Percentiles rank a stretch among this genome's conserved stretches.
Conservation (phyloP, 2,329 filamentous ascomycete species). For the Emmonsia crescens region DNA sequence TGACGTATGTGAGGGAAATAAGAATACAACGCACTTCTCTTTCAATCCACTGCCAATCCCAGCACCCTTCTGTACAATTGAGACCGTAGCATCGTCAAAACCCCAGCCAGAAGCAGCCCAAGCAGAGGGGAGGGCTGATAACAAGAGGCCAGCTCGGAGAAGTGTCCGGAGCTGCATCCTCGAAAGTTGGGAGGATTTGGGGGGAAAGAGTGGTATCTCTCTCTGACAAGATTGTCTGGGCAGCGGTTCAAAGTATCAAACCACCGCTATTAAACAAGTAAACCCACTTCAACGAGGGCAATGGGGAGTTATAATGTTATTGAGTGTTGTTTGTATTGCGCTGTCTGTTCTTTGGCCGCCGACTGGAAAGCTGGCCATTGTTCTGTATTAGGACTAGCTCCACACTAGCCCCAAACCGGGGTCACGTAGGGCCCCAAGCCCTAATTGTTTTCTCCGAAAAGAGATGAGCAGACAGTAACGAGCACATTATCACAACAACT, state of each 20-base stretch:
- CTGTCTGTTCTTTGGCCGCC: neutral
- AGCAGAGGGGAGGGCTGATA: constrained; percentile 23
- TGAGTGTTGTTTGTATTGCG: neutral
- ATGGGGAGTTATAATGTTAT: neutral
- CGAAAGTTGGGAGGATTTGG: neutral
- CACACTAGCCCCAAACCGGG: neutral
- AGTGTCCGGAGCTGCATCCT: constrained; percentile 28
- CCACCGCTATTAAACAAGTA: neutral
- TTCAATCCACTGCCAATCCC: constrained; percentile 43
- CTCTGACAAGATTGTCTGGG: neutral
- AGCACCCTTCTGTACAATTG: constrained; percentile 49
- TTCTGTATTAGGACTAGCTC: neutral
- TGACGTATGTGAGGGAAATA: neutral
- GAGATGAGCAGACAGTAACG: neutral
- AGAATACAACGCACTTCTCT: constrained; percentile 40
- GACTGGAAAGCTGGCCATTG: constrained; percentile 1
- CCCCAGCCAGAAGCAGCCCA: constrained; percentile 47
- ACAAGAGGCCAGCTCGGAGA: constrained; percentile 26
- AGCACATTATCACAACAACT: neutral
- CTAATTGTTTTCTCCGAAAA: constrained; percentile 4
- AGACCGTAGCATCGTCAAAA: constrained; percentile 54
- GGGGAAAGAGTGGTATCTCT: neutral
- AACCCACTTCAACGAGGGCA: neutral
- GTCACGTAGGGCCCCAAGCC: neutral
- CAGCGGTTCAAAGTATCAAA: neutral